Evolutionary conservation across 2,329 filamentous ascomycete genomes (phyloP), one percentile per base, ranked within the genome.

Genomic region (Byssochlamys sp.): DNA sequence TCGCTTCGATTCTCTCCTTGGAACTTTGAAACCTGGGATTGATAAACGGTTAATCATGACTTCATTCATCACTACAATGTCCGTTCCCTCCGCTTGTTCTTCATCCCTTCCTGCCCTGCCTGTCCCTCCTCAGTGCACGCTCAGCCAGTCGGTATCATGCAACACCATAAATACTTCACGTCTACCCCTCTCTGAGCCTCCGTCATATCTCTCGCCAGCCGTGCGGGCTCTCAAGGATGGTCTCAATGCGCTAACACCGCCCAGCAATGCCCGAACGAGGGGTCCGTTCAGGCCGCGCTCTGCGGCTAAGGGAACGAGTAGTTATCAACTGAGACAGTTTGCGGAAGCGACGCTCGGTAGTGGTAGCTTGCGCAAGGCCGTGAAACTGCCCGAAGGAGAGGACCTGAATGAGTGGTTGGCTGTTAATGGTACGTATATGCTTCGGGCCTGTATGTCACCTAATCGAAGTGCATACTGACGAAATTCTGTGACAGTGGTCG

Each of bases 341-440:
- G 94, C 94, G 55, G 95, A 99, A 75, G 94, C 95, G 52, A 99
- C 94, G 10, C 81, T 99, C 39, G 94, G 94, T 35, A 95, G 90
- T 66, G 94, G 94, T 53, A 96, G 91, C 75, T 77, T 99, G 76
- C 85, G 91, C 68, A 97, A 99, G 78, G 91, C 95, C 28, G 94
- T 99, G 64, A 95, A 92, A 80, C 80, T 99, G 60, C 94, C 95
- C 12, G 95, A 99, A 70, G 94, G 95, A 59, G 94, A 99, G 72
- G 94, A 99, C 71, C 83, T 95, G 77, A 95, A 96, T 71, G 94
- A 99, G 76, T 99, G 94, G 94, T 77, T 99, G 60, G 94, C 94
- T 28, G 94, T 99, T 66, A 99, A 99, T 77, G 89, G 91, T 95
- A 78, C 66, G 84, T 49, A 53, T 25, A 33, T 31, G 29, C 51